Conservation (phyloP, 2,329 filamentous ascomycete genomes). For the Ophiostoma novo-ulmi region DNA sequence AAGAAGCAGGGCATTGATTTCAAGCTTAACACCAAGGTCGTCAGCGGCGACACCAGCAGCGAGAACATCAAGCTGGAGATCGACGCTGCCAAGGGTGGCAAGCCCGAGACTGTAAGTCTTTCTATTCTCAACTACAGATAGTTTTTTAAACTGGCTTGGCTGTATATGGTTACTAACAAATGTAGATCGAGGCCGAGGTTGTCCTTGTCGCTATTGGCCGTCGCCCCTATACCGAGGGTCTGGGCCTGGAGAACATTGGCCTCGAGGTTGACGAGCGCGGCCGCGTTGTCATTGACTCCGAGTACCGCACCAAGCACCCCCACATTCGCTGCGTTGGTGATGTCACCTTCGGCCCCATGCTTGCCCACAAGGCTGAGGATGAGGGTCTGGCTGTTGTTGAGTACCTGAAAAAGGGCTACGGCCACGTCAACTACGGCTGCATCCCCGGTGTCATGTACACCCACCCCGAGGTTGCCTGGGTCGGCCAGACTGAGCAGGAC, state of each 20-base stretch:
- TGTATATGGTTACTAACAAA: not conserved
- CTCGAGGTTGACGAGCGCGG: slow-evolving; percentile 89
- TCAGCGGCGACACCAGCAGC: slow-evolving; percentile 73
- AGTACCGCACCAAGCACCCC: slow-evolving; percentile 95
- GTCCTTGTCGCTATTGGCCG: slow-evolving; percentile 96
- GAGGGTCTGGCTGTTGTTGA: slow-evolving; percentile 92
- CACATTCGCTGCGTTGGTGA: slow-evolving; percentile 97
- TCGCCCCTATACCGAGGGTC: slow-evolving; percentile 85
- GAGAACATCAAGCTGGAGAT: slow-evolving; percentile 75
- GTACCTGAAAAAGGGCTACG: slow-evolving; percentile 96
- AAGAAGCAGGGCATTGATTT: slow-evolving; percentile 97
- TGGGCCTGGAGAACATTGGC: slow-evolving; percentile 90
- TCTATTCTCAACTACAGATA: slow-evolving; percentile 20
- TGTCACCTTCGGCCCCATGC: slow-evolving; percentile 95
- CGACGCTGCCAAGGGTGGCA: slow-evolving; percentile 93
- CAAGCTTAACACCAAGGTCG: slow-evolving; percentile 95
- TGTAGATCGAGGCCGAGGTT: slow-evolving; percentile 82
- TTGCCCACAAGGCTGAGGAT: slow-evolving; percentile 98
- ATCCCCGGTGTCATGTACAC: slow-evolving; percentile 99
- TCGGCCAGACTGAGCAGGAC: slow-evolving; percentile 95
- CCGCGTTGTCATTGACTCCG: slow-evolving; percentile 92
- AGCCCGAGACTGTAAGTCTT: slow-evolving; percentile 72
- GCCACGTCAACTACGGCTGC: slow-evolving; percentile 97
- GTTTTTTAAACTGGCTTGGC: no score
- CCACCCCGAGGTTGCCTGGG: slow-evolving; percentile 96